A percentile compares a stretch with the other conserved stretches of the same genome.
These are phyloP conservation scores for Pythium rishiriense DNA, from an alignment of 352 stramenopile species.

Conservation along the genomic window DNA sequence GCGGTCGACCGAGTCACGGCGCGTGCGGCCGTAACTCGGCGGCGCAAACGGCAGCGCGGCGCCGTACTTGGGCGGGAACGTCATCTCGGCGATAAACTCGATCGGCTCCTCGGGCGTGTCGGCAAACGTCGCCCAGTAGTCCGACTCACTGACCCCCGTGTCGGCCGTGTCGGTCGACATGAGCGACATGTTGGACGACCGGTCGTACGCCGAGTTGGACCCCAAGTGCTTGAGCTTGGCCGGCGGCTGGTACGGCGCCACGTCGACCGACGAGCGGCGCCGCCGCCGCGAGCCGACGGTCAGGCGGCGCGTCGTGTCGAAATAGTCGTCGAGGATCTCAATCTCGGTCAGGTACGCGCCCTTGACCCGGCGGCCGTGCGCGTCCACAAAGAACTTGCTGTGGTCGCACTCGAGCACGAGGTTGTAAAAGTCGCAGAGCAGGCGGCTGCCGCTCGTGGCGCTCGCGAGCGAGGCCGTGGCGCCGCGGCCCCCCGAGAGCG, in stretches of 20 bases:
- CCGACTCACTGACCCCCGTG: slow-evolving; percentile 19
- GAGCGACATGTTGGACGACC: slow-evolving; percentile 30
- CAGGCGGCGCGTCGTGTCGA: slow-evolving; percentile 27
- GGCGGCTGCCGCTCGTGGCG: slow-evolving; percentile 64
- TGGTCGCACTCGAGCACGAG: slow-evolving; percentile 73
- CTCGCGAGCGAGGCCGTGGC: slow-evolving; percentile 31
- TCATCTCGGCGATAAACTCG: slow-evolving; percentile 17
- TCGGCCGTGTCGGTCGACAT: slow-evolving; percentile 27
- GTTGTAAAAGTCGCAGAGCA: slow-evolving; percentile 84
- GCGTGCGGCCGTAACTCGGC: not conserved
- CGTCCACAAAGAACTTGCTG: slow-evolving; percentile 64
- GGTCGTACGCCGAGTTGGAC: slow-evolving; percentile 16
- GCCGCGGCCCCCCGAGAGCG: not conserved
- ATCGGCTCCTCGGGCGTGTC: slow-evolving; percentile 10
- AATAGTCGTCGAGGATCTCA: slow-evolving; percentile 66
- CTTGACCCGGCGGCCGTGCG: slow-evolving; percentile 50
- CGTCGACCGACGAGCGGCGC: slow-evolving; percentile 23
- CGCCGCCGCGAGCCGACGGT: slow-evolving; percentile 19
- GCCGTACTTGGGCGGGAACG: slow-evolving; percentile 14
- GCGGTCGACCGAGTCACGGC: slow-evolving; percentile 16
- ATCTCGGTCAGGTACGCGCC: slow-evolving; percentile 51
- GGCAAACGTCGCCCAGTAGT: slow-evolving; percentile 26
- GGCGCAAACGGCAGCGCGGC: not conserved
- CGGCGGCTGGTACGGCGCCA: slow-evolving; percentile 22
- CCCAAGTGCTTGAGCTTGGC: slow-evolving; percentile 22